phyloP scores from a whole-genome alignment of 2,329 filamentous ascomycete species.

The Paraconiothyrium sp. region DNA sequence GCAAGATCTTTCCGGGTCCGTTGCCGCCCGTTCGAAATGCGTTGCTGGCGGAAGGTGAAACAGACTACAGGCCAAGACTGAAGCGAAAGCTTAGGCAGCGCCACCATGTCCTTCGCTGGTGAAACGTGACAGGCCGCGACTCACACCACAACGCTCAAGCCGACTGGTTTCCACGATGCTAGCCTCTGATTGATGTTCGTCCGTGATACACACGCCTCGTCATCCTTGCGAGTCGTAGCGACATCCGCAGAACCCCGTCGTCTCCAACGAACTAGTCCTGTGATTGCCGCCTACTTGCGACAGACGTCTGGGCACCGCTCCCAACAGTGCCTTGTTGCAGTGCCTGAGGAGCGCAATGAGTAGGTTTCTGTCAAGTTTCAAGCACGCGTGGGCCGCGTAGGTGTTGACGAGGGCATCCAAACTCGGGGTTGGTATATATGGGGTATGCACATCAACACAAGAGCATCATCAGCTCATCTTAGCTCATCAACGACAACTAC shows the following conservation, averaged over 20 bases:
- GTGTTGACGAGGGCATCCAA: conserved; percentile 19
- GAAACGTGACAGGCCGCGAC: conserved; percentile 37
- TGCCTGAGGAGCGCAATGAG: conserved; percentile 14
- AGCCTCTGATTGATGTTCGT: conserved; percentile 11
- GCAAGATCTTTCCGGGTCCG: neutral
- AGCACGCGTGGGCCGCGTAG: conserved; percentile 27
- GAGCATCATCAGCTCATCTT: conserved; percentile 3
- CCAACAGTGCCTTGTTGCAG: neutral
- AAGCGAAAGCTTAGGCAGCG: conserved; percentile 29
- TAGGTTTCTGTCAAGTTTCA: conserved; percentile 34
- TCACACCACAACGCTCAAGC: conserved; percentile 4
- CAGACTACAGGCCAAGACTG: conserved; percentile 29
- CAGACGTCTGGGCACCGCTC: neutral
- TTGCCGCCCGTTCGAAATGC: neutral
- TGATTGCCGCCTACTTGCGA: conserved; percentile 6
- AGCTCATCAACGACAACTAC: neutral
- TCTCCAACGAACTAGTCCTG: neutral
- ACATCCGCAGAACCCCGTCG: neutral
- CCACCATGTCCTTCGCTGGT: conserved; percentile 23
- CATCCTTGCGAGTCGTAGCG: conserved; percentile 9
- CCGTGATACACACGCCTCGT: conserved; percentile 16
- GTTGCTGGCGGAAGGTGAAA: conserved; percentile 25
- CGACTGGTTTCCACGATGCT: conserved; percentile 5
- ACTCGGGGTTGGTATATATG: conserved; percentile 11
- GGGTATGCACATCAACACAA: conserved; percentile 11